Evolutionary conservation across 1,284 basidiomycete genomes (phyloP), one percentile per base, ranked within the genome.

Genomic region (Ceratobasidium theobromae): DNA sequence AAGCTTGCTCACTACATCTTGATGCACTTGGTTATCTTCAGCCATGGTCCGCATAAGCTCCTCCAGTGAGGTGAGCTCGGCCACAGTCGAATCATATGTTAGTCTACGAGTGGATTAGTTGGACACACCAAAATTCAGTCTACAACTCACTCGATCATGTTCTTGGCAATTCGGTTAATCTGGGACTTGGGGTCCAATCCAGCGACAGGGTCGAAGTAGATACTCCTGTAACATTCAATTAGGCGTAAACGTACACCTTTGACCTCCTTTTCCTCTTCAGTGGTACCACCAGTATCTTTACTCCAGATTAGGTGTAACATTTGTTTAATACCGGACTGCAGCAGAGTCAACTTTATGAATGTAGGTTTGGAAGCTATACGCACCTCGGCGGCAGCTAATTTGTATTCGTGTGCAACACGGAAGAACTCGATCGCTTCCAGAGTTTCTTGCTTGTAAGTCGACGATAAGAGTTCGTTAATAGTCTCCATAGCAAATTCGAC

Each of bases 251-350:
- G 86, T 68, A 98, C 84, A 16, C 95, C 94, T 75, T 95, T 97
- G 54, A 95, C 77, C 74, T 95, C 91, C 72, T 91, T 89, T 12
- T 89, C 91, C 68, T 92, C 91, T 73, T 93, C 93, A 21, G 85
- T 84, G 12, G 91, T 90, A 25, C 92, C 83, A 46, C 82, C 89
- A 74, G 95, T 95, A 75, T 98, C 96, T 75, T 98, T 99, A 12
- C 86, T 85, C 97, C 97, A 99, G 72, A 99, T 93, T 38, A 99
- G 82, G 77, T 99, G 97, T 4, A 99, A 76, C 96, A 99, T 99
- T 73, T 89, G 91, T 78, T 91, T 94, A 73, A 99, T 89, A 0
- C 95, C 95, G 12, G 77, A 75, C 90, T 93, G 70, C 21, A 71
- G 16, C 1, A 41, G 21, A 45, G 11, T 2, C 49, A 35, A 54